These are phyloP conservation scores for Nemophila menziesii DNA, from an alignment of 257 asterid genomes.

Conservation along the genomic window DNA sequence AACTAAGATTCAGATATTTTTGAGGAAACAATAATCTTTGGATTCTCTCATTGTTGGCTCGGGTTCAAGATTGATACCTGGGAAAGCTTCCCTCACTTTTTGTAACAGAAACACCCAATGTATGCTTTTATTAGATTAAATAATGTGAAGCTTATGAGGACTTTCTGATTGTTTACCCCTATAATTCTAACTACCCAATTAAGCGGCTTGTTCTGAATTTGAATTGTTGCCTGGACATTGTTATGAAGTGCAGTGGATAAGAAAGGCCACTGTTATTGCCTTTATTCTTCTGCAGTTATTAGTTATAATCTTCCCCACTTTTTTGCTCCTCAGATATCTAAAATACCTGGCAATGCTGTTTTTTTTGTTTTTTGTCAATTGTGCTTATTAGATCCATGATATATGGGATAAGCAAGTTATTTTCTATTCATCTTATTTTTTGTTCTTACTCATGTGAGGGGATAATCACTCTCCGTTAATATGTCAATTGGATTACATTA, in stretches of 20 bases:
- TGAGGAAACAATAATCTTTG: conserved; percentile 12
- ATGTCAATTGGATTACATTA: too few species aligned
- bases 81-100: conserved; percentile 10
- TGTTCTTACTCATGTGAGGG: too few species aligned
- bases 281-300: conserved; percentile 85
- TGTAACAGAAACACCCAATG: neutral
- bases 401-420: conserved; percentile 60
- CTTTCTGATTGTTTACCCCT: too few species aligned
- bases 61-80: neutral
- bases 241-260: conserved; percentile 87
- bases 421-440: too few species aligned
- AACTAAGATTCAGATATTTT: conserved; percentile 2
- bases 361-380: too few species aligned
- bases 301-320: conserved; percentile 51
- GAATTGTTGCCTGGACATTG: conserved; percentile 46
- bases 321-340: conserved; percentile 71
- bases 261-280: conserved; percentile 93
- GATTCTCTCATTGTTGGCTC: conserved; percentile 6
- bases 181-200: too few species aligned
- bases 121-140: neutral
- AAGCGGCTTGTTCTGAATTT: too few species aligned
- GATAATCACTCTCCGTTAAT: conserved; percentile 34
- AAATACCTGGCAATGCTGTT: conserved; percentile 92
- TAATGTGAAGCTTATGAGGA: neutral
- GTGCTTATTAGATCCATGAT: conserved; percentile 92